Percentiles rank a stretch among this genome's conserved stretches.
Conservation (phyloP, 2,329 filamentous ascomycete genomes). For the Fusarium chlamydosporum region DNA sequence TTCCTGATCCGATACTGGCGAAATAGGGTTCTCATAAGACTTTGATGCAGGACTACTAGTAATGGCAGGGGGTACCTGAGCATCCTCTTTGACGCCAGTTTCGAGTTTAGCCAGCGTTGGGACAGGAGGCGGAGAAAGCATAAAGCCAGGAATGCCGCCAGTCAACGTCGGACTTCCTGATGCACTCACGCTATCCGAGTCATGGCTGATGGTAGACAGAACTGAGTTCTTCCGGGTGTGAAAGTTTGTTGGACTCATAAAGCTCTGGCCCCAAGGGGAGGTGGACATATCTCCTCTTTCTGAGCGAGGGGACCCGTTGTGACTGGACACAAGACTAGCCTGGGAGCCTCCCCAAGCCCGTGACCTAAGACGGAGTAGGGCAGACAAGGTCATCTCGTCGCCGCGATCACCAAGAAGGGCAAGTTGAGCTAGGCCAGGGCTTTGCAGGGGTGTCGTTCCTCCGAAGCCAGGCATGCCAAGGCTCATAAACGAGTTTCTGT, state of each 20-base stretch:
- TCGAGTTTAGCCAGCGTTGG: slow-evolving; percentile 36
- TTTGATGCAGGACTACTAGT: slow-evolving; percentile 26
- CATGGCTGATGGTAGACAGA: slow-evolving; percentile 64
- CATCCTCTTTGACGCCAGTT: slow-evolving; percentile 28
- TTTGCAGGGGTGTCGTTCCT: slow-evolving; percentile 68
- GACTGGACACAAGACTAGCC: slow-evolving; percentile 73
- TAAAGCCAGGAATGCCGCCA: slow-evolving; percentile 55
- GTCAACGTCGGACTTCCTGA: slow-evolving; percentile 67
- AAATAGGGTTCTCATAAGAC: slow-evolving; percentile 35
- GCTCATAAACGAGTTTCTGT: slow-evolving; percentile 90
- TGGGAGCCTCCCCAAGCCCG: slow-evolving; percentile 87
- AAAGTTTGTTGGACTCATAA: slow-evolving; percentile 44
- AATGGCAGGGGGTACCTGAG: slow-evolving; percentile 25
- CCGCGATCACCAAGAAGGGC: slow-evolving; percentile 71
- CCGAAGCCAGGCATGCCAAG: slow-evolving; percentile 62
- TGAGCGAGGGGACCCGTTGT: slow-evolving; percentile 65
- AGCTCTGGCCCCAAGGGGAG: slow-evolving; percentile 57
- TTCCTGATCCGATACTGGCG: slow-evolving; percentile 39
- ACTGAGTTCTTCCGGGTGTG: slow-evolving; percentile 65
- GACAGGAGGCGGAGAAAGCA: slow-evolving; percentile 48
- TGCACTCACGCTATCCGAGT: slow-evolving; percentile 63
- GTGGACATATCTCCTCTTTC: slow-evolving; percentile 64
- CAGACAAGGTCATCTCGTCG: slow-evolving; percentile 79
- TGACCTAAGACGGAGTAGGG: slow-evolving; percentile 79
- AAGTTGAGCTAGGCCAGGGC: slow-evolving; percentile 82